Conservation (phyloP, 2,329 filamentous ascomycete species). For the Graphilbum fragrans region DNA sequence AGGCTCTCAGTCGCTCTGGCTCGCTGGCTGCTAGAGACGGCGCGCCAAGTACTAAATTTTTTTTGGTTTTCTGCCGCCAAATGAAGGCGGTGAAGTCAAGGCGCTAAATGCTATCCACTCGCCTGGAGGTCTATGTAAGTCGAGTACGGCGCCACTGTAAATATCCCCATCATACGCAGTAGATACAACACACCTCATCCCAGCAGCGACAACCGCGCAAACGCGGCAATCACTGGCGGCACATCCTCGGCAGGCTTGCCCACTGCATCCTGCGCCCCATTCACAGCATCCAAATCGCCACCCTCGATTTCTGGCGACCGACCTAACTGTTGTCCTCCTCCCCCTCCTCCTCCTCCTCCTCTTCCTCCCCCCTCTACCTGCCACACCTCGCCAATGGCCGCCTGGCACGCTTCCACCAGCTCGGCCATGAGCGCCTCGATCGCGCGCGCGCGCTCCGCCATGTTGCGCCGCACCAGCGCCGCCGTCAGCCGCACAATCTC, state of each 20-base stretch:
- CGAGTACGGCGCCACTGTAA: too few species aligned
- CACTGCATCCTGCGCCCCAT: too few species aligned
- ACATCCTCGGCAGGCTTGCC: slow-evolving; percentile 20
- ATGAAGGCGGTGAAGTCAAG: not conserved
- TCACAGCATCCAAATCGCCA: too few species aligned
- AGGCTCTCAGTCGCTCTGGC: too few species aligned
- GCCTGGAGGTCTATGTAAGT: too few species aligned
- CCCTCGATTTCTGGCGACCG: too few species aligned
- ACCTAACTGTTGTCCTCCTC: not conserved
- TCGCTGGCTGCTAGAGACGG: too few species aligned
- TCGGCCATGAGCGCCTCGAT: slow-evolving; percentile 64
- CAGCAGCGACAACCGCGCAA: not conserved
- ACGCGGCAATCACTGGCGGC: not conserved
- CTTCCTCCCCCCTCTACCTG: slow-evolving; percentile 12
- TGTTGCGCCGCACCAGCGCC: slow-evolving; percentile 64
- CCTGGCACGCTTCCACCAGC: slow-evolving; percentile 57
- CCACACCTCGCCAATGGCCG: slow-evolving; percentile 59
- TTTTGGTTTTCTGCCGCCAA: not conserved
- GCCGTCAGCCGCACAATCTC: slow-evolving; percentile 68
- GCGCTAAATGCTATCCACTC: too few species aligned
- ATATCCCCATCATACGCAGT: too few species aligned
- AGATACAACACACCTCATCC: too few species aligned
- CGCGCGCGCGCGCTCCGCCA: slow-evolving; percentile 76
- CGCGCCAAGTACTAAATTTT: not conserved
- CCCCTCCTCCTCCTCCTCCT: not conserved